Conservation (phyloP, 208 protist species). For the Herpetomonas tarakana region DNA sequence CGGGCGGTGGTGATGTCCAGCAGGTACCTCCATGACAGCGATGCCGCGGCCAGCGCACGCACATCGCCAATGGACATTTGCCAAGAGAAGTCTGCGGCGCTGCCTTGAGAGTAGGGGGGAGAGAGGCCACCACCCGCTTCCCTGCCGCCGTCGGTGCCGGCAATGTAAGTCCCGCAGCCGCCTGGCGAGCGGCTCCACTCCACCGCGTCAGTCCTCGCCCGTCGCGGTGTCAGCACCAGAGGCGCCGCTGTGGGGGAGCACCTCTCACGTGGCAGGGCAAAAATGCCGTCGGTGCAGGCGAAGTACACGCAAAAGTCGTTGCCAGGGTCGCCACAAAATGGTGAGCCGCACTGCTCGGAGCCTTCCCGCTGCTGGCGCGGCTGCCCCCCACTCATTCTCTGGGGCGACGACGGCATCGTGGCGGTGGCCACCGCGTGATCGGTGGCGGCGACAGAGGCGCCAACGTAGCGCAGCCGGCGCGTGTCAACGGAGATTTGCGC, state of each 20-base stretch:
- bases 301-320: slow-evolving; percentile 18
- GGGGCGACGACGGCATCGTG: no score
- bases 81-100: no score
- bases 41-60: slow-evolving; percentile 28
- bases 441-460: no score
- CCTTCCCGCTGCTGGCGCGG: no score
- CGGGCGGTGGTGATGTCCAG: slow-evolving; percentile 17
- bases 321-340: neutral
- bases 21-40: slow-evolving; percentile 40
- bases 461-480: slow-evolving; percentile 37
- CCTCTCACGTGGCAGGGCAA: slow-evolving; percentile 23
- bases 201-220: neutral
- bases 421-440: slow-evolving; percentile 18
- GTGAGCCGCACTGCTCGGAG: no score
- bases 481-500: slow-evolving; percentile 36
- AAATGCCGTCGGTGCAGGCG: slow-evolving; percentile 46
- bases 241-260: no score
- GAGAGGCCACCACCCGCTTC: neutral
- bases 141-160: neutral
- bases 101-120: no score
- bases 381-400: no score
- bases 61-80: slow-evolving; percentile 47
- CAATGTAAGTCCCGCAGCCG: slow-evolving; percentile 3
- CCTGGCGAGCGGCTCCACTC: slow-evolving; percentile 8
- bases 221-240: no score